phyloP scores from a whole-genome alignment of 1,284 basidiomycete species.

The Ganoderma lingzhi region DNA sequence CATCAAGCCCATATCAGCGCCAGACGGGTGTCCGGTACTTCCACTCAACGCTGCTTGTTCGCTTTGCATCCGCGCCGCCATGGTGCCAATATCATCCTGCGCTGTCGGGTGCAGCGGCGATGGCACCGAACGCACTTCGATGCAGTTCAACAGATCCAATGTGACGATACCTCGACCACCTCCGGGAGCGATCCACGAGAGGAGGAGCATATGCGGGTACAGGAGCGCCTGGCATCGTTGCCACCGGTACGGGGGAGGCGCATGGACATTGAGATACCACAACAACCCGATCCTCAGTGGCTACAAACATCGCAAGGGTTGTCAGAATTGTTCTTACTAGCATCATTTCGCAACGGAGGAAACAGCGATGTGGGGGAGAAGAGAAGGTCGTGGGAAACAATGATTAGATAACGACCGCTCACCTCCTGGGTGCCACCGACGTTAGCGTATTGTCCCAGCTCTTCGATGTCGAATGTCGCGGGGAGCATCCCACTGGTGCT shows the following conservation, averaged over 20 bases:
- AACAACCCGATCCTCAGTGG: slow-evolving; percentile 83
- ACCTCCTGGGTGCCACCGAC: slow-evolving; percentile 50
- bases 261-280: slow-evolving; percentile 92
- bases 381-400: slow-evolving; percentile 18
- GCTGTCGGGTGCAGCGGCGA: slow-evolving; percentile 82
- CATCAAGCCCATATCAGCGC: slow-evolving; percentile 49
- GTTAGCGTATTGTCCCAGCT: slow-evolving; percentile 52
- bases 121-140: slow-evolving; percentile 80
- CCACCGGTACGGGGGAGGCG: slow-evolving; percentile 81
- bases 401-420: slow-evolving; percentile 37
- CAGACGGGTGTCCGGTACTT: slow-evolving; percentile 42
- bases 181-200: slow-evolving; percentile 83
- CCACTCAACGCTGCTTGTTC: slow-evolving; percentile 54
- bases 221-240: slow-evolving; percentile 85
- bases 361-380: slow-evolving; percentile 30
- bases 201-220: slow-evolving; percentile 79
- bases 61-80: slow-evolving; percentile 74
- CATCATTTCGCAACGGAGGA: background rate
- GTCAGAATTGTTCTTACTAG: slow-evolving; percentile 29
- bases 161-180: slow-evolving; percentile 85
- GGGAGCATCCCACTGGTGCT: slow-evolving; percentile 47
- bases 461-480: slow-evolving; percentile 55
- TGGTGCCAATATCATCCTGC: slow-evolving; percentile 83
- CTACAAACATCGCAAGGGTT: slow-evolving; percentile 49
- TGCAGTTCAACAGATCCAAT: slow-evolving; percentile 84